Percentiles rank a stretch among this genome's conserved stretches.
Conservation (phyloP, 73 alveolate species). For the Tetrahymena borealis region DNA sequence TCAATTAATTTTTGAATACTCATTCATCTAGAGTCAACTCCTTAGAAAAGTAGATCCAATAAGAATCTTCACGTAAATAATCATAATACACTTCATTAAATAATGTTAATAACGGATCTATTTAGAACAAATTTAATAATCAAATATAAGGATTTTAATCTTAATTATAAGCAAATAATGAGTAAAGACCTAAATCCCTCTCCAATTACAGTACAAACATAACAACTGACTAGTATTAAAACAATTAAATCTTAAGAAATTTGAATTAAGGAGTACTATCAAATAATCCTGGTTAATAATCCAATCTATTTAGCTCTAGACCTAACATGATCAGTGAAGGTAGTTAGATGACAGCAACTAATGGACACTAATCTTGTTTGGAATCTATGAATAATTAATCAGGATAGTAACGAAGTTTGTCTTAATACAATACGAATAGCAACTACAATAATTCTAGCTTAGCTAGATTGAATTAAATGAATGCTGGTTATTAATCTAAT, state of each 20-base stretch:
- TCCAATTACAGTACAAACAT: not conserved
- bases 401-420: not conserved
- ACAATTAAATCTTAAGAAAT: not conserved
- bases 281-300: too few species aligned
- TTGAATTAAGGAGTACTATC: not conserved
- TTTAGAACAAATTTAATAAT: not conserved
- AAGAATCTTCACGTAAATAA: not conserved
- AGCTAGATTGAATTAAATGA: not conserved
- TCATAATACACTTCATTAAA: not conserved
- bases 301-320: too few species aligned
- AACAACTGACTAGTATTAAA: not conserved
- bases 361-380: too few species aligned
- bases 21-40: not conserved
- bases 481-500: not conserved
- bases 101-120: not conserved
- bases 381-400: too few species aligned
- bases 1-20: not conserved
- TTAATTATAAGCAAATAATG: not conserved
- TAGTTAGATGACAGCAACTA: not conserved
- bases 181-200: not conserved
- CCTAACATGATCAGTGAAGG: not conserved
- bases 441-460: not conserved
- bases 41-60: not conserved
- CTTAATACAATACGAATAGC: not conserved
- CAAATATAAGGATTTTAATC: not conserved